Evolutionary conservation across 2,329 filamentous ascomycete species (phyloP).

Genomic region (Aspergillus tanneri): DNA sequence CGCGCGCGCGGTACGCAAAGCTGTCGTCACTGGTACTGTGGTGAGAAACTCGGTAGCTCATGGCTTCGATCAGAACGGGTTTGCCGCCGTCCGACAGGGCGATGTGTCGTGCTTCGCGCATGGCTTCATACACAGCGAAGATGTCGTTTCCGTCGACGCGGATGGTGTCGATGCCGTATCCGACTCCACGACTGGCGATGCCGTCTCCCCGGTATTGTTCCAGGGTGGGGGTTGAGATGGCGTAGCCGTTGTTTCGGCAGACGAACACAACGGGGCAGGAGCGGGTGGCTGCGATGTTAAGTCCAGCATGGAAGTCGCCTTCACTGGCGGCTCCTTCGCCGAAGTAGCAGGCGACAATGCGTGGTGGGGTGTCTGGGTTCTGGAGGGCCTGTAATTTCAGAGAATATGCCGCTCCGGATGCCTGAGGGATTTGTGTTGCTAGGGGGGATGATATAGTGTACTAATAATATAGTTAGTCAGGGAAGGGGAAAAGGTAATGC

Average conservation of each 20-base stretch:
- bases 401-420: constrained; percentile 81
- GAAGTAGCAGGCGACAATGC: constrained; percentile 81
- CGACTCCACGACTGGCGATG: constrained; percentile 80
- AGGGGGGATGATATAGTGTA: constrained; percentile 84
- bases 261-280: constrained; percentile 87
- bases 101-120: constrained; percentile 70
- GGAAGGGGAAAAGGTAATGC: no score
- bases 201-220: constrained; percentile 92
- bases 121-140: constrained; percentile 80
- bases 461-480: constrained; percentile 60
- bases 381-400: constrained; percentile 76
- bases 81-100: constrained; percentile 77
- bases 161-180: constrained; percentile 92
- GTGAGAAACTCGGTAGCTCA: constrained; percentile 97
- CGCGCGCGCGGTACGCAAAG: constrained; percentile 88
- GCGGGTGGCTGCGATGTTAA: constrained; percentile 87
- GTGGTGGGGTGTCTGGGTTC: constrained; percentile 65
- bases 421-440: constrained; percentile 86
- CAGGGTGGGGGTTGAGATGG: constrained; percentile 82
- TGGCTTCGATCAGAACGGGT: constrained; percentile 86
- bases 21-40: constrained; percentile 97
- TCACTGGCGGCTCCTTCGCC: constrained; percentile 88
- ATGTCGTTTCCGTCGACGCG: constrained; percentile 94
- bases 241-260: constrained; percentile 90
- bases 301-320: constrained; percentile 85